These are phyloP conservation scores for Fusarium azukiicola DNA, from an alignment of 2,329 filamentous ascomycete genomes.

Conservation along the genomic window DNA sequence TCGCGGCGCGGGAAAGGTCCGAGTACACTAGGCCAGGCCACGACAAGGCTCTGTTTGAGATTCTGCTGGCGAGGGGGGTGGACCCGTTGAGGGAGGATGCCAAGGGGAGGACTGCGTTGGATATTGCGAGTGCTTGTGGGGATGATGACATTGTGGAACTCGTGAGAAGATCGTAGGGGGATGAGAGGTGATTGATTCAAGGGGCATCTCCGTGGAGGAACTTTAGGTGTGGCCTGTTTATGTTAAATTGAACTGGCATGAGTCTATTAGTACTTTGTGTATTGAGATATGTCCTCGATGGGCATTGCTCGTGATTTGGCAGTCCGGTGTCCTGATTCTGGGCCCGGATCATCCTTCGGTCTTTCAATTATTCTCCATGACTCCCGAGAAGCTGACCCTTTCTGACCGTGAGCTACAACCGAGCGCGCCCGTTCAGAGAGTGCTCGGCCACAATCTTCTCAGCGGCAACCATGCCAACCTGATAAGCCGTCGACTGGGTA, in stretches of 20 bases:
- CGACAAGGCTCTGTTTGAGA: conserved; percentile 42
- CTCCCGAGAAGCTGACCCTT: no score
- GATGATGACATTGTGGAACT: conserved; percentile 45
- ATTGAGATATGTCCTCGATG: no score
- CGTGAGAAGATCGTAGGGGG: conserved; percentile 36
- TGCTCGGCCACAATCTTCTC: conserved; percentile 43
- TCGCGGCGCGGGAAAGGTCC: background rate
- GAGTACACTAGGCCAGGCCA: background rate
- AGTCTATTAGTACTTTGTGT: no score
- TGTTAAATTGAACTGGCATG: no score
- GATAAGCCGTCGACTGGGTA: conserved; percentile 43
- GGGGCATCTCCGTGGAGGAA: no score
- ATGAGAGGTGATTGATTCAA: no score
- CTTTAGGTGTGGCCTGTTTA: no score
- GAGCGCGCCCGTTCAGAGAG: conserved; percentile 31
- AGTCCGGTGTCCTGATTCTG: no score
- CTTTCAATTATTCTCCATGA: no score
- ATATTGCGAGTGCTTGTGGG: conserved; percentile 49
- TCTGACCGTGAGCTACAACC: background rate
- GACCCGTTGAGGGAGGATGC: conserved; percentile 50
- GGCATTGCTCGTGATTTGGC: no score
- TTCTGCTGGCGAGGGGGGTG: conserved; percentile 41
- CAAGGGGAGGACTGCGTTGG: conserved; percentile 47
- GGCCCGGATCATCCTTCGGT: no score
- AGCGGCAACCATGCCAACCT: conserved; percentile 43